Percentiles rank a stretch among this genome's conserved stretches.
These are phyloP conservation scores for Chalara sp. DNA, from an alignment of 2,329 filamentous ascomycete genomes.

Conservation along the genomic window DNA sequence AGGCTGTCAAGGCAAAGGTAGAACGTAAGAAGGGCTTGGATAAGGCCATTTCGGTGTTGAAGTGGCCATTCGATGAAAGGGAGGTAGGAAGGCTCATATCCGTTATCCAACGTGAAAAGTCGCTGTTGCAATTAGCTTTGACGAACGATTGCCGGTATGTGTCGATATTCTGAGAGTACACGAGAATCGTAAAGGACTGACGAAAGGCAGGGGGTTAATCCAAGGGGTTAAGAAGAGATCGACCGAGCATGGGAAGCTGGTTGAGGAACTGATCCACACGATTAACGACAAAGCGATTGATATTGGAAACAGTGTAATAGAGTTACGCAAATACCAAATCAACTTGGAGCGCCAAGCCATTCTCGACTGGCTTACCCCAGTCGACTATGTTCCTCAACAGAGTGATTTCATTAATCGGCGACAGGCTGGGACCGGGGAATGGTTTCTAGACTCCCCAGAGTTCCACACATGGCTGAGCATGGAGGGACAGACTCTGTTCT, in stretches of 20 bases:
- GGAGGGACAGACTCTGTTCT: neutral
- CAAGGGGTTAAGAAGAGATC: neutral
- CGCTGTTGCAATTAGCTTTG: neutral
- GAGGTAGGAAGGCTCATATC: neutral
- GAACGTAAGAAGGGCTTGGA: neutral
- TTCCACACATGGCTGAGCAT: neutral
- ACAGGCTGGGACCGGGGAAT: neutral
- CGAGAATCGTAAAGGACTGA: neutral
- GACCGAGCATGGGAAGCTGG: neutral
- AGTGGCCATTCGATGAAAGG: neutral
- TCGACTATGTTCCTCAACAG: conserved; percentile 33
- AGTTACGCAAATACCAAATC: neutral
- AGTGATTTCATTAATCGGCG: conserved; percentile 28
- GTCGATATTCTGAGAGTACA: neutral
- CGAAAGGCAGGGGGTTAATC: neutral
- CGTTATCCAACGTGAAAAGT: neutral
- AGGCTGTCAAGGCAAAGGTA: neutral
- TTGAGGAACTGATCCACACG: neutral
- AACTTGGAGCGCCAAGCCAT: conserved; percentile 10
- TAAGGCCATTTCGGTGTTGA: neutral
- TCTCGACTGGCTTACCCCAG: conserved; percentile 33
- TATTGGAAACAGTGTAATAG: neutral
- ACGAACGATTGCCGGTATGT: neutral
- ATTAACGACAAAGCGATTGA: neutral
- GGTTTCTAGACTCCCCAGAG: neutral